Conservation (phyloP, 1,284 basidiomycete genomes). For the Taiwanofungus camphoratus region DNA sequence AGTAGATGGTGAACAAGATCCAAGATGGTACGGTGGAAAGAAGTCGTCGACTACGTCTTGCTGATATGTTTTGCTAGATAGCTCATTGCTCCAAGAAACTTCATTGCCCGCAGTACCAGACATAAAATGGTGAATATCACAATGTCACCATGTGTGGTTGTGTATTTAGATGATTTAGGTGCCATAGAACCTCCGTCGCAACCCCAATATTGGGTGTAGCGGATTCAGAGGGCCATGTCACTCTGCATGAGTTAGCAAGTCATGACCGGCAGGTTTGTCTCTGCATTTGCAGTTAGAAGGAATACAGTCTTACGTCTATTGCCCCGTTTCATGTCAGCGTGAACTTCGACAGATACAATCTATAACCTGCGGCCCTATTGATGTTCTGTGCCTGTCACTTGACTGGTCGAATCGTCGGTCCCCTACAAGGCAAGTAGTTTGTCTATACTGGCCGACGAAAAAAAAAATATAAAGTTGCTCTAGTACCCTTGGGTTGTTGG, state of each 20-base stretch:
- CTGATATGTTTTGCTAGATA: too few species aligned
- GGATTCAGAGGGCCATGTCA: slow-evolving; percentile 78
- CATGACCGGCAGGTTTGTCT: slow-evolving; percentile 45
- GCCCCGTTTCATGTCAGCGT: slow-evolving; percentile 29
- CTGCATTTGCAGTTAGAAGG: not conserved
- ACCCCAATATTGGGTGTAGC: slow-evolving; percentile 62
- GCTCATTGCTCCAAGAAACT: slow-evolving; percentile 62
- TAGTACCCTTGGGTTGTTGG: slow-evolving; percentile 51
- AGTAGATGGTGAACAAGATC: too few species aligned
- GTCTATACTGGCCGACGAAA: not conserved
- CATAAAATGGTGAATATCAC: slow-evolving; percentile 76
- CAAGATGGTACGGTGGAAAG: too few species aligned
- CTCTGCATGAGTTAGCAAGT: slow-evolving; percentile 50
- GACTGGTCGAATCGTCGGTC: slow-evolving; percentile 77
- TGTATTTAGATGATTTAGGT: slow-evolving; percentile 36
- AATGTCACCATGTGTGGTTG: too few species aligned
- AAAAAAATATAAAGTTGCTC: slow-evolving; percentile 2
- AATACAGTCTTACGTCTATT: not conserved
- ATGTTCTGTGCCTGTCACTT: slow-evolving; percentile 76
- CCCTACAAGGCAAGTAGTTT: slow-evolving; percentile 21
- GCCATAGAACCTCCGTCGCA: slow-evolving; percentile 39
- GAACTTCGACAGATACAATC: slow-evolving; percentile 40
- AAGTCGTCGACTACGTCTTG: too few species aligned
- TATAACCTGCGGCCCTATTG: slow-evolving; percentile 52
- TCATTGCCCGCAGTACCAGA: slow-evolving; percentile 83